A percentile compares a stretch with the other conserved stretches of the same genome.
Evolutionary conservation across 306 rosid species (phyloP).

Genomic region (apple (Malus domestica)): DNA sequence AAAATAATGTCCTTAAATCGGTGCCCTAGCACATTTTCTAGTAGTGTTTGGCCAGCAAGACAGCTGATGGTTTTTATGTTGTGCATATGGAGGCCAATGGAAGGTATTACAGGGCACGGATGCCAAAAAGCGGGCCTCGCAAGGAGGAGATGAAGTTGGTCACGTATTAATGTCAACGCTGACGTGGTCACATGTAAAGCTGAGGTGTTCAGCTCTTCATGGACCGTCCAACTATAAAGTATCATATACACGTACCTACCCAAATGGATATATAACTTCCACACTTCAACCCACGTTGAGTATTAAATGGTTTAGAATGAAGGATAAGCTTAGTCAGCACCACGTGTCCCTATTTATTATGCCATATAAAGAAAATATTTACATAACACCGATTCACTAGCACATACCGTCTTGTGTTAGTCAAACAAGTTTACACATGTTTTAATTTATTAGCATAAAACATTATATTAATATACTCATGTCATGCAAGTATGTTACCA

Average conservation of each 20-base stretch:
- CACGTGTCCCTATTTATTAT: conserved; percentile 1
- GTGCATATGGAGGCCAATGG: background rate
- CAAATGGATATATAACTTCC: background rate
- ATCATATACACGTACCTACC: background rate
- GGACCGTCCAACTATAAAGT: background rate
- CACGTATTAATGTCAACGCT: conserved; percentile 4
- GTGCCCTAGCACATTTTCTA: no score
- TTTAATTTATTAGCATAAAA: background rate
- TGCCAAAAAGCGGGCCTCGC: background rate
- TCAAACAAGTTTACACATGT: no score
- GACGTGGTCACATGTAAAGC: conserved; percentile 29
- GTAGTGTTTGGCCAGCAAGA: background rate
- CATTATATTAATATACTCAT: background rate
- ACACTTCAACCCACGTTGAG: background rate
- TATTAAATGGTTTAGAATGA: background rate
- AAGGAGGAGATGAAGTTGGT: conserved; percentile 1
- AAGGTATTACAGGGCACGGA: background rate
- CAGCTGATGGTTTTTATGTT: background rate
- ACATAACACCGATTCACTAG: background rate
- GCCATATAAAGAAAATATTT: background rate
- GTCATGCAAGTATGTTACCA: background rate
- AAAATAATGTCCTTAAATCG: no score
- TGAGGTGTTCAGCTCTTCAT: conserved; percentile 2
- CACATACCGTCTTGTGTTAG: background rate
- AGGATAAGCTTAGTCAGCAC: background rate